phyloP scores from a whole-genome alignment of 2,329 filamentous ascomycete species.

The Macrophomina phaseolina region DNA sequence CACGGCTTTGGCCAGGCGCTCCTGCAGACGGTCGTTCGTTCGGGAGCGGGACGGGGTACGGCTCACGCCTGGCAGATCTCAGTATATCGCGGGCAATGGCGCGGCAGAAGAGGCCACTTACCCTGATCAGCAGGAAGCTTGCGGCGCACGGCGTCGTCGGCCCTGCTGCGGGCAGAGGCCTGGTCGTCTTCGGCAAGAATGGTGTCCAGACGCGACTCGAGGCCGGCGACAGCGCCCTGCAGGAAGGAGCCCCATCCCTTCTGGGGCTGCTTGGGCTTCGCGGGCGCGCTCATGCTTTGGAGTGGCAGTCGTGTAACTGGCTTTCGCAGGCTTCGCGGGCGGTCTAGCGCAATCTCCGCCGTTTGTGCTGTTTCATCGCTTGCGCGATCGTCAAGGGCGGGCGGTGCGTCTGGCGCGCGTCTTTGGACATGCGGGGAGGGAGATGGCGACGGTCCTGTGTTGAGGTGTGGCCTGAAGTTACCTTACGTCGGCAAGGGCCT shows the following conservation, averaged over 20 bases:
- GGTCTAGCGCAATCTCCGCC: constrained; percentile 25
- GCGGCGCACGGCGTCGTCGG: constrained; percentile 44
- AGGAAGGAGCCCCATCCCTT: constrained; percentile 64
- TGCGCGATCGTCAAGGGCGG: constrained; percentile 6
- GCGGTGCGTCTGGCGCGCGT: constrained; percentile 21
- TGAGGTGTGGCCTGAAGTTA: constrained; percentile 25
- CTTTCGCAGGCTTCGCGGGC: constrained; percentile 6
- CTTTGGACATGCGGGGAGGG: constrained; percentile 22
- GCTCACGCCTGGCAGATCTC: constrained; percentile 54
- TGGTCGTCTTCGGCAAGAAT: constrained; percentile 84
- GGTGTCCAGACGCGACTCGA: constrained; percentile 90
- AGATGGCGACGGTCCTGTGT: background rate
- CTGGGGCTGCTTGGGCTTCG: constrained; percentile 35
- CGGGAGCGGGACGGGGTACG: constrained; percentile 67
- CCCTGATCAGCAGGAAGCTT: constrained; percentile 41
- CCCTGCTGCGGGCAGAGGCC: constrained; percentile 49
- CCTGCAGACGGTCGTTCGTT: constrained; percentile 83
- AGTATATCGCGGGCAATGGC: constrained; percentile 29
- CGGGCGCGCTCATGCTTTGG: constrained; percentile 29
- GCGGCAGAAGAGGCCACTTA: constrained; percentile 31
- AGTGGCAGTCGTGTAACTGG: constrained; percentile 21
- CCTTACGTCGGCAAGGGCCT: constrained; percentile 16
- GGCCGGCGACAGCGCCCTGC: constrained; percentile 87
- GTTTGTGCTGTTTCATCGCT: constrained; percentile 29
- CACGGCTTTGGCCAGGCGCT: constrained; percentile 84